phyloP scores from a whole-genome alignment of 176 grass and related monocot species.

The Pharus latifolius region DNA sequence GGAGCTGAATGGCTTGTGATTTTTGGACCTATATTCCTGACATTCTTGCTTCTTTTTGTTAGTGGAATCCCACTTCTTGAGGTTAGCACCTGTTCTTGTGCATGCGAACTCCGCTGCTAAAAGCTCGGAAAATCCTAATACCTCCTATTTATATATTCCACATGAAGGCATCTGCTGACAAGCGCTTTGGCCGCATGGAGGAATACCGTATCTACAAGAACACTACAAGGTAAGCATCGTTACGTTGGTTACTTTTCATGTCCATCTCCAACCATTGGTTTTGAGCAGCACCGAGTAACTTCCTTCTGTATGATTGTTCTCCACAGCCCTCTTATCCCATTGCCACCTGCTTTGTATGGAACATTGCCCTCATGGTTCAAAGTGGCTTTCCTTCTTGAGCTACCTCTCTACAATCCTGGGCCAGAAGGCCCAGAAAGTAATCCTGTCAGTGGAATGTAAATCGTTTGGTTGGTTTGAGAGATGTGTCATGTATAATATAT shows the following conservation, averaged over 20 bases:
- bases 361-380: constrained; percentile 78
- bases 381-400: constrained; percentile 71
- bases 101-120: background rate
- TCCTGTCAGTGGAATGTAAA: background rate
- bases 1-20: constrained; percentile 88
- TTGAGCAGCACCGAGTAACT: background rate
- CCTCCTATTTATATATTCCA: background rate
- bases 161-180: constrained; percentile 68
- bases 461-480: background rate
- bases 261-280: background rate
- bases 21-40: constrained; percentile 71
- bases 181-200: constrained; percentile 35
- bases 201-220: constrained; percentile 84
- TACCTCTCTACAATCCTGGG: constrained; percentile 72
- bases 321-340: constrained; percentile 74
- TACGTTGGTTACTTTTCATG: background rate
- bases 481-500: constrained; percentile 9
- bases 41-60: constrained; percentile 69
- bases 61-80: constrained; percentile 96
- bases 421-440: background rate
- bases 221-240: constrained; percentile 55
- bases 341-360: constrained; percentile 68
- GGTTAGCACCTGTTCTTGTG: constrained; percentile 11
- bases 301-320: background rate
- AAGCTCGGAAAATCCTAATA: background rate